Evolutionary conservation across 176 grass and related monocot species (phyloP), one percentile per base, ranked within the genome.

Genomic region (Raddia distichophylla): DNA sequence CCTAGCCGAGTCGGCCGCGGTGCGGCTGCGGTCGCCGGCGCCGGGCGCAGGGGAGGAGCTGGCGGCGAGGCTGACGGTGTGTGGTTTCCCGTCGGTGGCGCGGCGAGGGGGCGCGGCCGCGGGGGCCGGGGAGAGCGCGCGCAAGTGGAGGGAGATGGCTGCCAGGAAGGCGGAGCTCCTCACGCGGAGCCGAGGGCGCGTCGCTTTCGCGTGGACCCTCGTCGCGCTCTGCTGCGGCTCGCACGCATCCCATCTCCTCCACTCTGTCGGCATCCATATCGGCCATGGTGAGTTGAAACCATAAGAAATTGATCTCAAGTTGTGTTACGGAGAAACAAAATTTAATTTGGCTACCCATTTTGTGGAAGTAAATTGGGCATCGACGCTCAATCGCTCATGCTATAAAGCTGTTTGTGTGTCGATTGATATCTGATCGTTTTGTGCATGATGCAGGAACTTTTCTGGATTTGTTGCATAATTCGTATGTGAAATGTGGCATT

Each of bases 221-320:
- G 95, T 98, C 35, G 95, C 95, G 33, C 90, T 98, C 70, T 98
- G 95, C 90, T 98, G 95, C 75, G 95, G 95, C 60, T 78, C 88
- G 35, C 92, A 98, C 67, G 88, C 88, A 5, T 80, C 95, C 1
- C 92, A 95, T 90, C 80, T 98, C 49, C 84, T 98, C 44, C 95
- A 98, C 86, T 95, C 90, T 18, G 0, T 98, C 7, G 95, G 95
- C 53, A 94, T 98, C 84, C 95, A 98, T 50, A 42, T 91, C 70
- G 90, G 66, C 75, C 92, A 94, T 71, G 92, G 95, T 98, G 84
- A 91, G 86, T 77, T 70, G 5, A 14, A 37, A 35, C 44, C 17
- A 57, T 22, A 3, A 14, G 57, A 74, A 51, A 44, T 14, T 61
- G 16, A 33, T 64, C 69, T 62, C 76, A 62, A 22, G 27, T 33